phyloP scores from a whole-genome alignment of 225 moss, liverwort and hornwort species.

The Marchantia polymorpha region DNA sequence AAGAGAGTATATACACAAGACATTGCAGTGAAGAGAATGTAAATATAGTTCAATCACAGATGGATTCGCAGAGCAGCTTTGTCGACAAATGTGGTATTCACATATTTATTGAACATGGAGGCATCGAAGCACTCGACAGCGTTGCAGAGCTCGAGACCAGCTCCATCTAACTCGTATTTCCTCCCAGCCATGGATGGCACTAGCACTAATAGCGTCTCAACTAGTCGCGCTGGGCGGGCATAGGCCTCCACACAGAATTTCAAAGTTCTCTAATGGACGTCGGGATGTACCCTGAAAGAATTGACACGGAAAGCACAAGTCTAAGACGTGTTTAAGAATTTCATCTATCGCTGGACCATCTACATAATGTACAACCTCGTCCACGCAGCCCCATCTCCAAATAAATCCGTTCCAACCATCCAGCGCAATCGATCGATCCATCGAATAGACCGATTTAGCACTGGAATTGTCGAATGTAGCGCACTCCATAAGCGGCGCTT shows the following conservation, averaged over 20 bases:
- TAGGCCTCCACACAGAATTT: neutral
- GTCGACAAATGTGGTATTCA: neutral
- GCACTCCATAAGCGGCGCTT: too few relatives aligned
- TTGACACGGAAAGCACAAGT: neutral
- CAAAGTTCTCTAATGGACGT: neutral
- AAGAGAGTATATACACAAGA: too few relatives aligned
- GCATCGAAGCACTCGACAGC: neutral
- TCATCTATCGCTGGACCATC: neutral
- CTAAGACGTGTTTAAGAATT: neutral
- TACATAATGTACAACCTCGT: conserved; percentile 5
- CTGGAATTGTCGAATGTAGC: too few relatives aligned
- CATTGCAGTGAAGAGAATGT: too few relatives aligned
- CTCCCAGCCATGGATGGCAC: neutral
- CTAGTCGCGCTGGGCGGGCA: neutral
- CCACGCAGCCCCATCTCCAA: neutral
- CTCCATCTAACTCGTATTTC: neutral
- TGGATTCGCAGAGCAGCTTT: too few relatives aligned
- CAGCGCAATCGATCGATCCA: neutral
- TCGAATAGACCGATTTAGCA: too few relatives aligned
- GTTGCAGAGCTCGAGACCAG: neutral
- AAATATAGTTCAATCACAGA: too few relatives aligned
- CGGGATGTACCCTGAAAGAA: neutral
- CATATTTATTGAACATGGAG: neutral
- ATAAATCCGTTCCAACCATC: neutral
- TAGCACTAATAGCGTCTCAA: too few relatives aligned